phyloP scores from a whole-genome alignment of 1,284 basidiomycete species.

The Austroboletus niveus region DNA sequence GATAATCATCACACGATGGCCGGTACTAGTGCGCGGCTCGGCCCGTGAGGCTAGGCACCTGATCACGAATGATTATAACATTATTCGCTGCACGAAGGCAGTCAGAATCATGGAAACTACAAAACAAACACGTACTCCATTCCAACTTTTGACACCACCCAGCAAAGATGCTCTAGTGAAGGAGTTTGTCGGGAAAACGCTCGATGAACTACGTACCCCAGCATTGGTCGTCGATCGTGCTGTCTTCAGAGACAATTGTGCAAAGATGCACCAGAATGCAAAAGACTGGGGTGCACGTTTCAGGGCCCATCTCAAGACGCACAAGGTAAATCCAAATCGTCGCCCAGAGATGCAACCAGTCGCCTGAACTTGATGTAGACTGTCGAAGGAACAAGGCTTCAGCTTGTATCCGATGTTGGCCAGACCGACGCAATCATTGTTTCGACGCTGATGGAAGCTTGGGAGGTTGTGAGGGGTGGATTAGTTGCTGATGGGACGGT shows the following conservation, averaged over 20 bases:
- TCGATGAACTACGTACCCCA: conserved; percentile 70
- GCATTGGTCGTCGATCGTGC: conserved; percentile 75
- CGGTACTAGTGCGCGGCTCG: not conserved
- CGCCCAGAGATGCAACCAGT: not conserved
- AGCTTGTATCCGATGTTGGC: conserved; percentile 55
- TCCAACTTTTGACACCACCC: conserved; percentile 39
- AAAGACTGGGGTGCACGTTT: conserved; percentile 67
- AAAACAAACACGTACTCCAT: conserved; percentile 51
- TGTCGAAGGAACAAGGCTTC: conserved; percentile 67
- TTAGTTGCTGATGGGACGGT: conserved; percentile 72
- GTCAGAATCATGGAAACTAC: conserved; percentile 20
- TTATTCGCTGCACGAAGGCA: too few relatives aligned
- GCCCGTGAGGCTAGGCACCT: not conserved
- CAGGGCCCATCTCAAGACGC: conserved; percentile 83
- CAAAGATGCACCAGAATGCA: conserved; percentile 65
- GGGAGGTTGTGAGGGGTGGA: conserved; percentile 68
- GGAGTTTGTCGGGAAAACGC: conserved; percentile 58
- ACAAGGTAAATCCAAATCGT: conserved; percentile 51
- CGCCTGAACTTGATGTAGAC: conserved; percentile 47
- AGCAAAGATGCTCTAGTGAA: conserved; percentile 55
- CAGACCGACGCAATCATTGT: conserved; percentile 65
- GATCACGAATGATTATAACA: conserved; percentile 10
- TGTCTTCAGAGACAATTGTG: conserved; percentile 71
- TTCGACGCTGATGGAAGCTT: conserved; percentile 80
- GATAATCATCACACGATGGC: not conserved